Conservation (phyloP, 2,329 filamentous ascomycete genomes). For the Arthrobotrys sinensis region DNA sequence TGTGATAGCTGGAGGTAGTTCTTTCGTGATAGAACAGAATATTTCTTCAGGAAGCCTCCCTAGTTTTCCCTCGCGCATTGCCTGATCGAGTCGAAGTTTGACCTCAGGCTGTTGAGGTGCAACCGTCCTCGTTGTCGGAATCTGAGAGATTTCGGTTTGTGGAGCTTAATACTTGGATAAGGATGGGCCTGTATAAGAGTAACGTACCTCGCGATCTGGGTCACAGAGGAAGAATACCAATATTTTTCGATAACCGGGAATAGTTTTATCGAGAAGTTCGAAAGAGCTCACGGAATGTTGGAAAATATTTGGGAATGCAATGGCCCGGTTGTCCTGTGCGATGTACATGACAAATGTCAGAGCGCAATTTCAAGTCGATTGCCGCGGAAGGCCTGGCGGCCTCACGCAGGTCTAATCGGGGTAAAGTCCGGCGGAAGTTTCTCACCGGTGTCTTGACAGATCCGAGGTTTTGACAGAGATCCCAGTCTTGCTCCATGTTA, state of each 20-base stretch:
- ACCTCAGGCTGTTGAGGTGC: background rate
- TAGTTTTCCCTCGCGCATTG: background rate
- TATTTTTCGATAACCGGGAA: conserved; percentile 73
- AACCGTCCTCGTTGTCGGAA: conserved; percentile 6
- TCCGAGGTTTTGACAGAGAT: too few species aligned
- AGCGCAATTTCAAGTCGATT: background rate
- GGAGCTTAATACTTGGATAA: too few species aligned
- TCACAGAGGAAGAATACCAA: conserved; percentile 75
- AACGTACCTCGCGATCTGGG: conserved; percentile 66
- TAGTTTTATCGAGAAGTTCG: conserved; percentile 65
- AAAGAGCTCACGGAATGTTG: conserved; percentile 45
- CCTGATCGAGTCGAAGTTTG: background rate
- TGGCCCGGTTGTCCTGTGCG: conserved; percentile 35
- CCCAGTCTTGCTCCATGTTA: too few species aligned
- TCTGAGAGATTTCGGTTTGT: too few species aligned
- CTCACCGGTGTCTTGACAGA: too few species aligned
- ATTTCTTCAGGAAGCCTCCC: conserved; percentile 45
- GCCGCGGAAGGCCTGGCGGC: too few species aligned
- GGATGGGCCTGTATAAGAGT: too few species aligned
- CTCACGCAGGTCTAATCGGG: too few species aligned
- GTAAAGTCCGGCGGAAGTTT: too few species aligned
- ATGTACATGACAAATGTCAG: too few species aligned
- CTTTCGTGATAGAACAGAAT: conserved; percentile 60
- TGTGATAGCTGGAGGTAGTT: conserved; percentile 63
- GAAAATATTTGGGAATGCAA: conserved; percentile 53